A percentile compares a stretch with the other conserved stretches of the same genome.
Evolutionary conservation across 441 rosid genomes (phyloP).

Genomic region (Populus hybrid): DNA sequence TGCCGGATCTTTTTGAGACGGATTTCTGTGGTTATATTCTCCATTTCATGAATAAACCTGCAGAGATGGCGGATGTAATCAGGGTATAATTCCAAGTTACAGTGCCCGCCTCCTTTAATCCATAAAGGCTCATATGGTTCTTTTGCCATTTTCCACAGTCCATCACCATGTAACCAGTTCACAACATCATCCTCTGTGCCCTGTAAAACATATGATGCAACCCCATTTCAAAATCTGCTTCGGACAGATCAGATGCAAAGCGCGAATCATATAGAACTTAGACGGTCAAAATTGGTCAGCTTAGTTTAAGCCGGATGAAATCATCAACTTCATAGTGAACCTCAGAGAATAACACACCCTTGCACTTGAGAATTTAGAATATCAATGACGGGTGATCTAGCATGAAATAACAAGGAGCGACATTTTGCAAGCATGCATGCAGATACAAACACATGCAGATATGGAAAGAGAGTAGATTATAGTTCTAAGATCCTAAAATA

Average conservation of each 20-base stretch:
- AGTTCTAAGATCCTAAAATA: too few species aligned
- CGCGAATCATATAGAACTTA: neutral
- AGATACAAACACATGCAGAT: too few species aligned
- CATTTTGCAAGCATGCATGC: too few species aligned
- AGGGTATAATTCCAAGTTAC: slow-evolving; percentile 93
- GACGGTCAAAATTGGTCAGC: neutral
- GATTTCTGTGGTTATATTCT: slow-evolving; percentile 59
- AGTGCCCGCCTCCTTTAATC: slow-evolving; percentile 99
- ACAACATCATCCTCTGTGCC: slow-evolving; percentile 97
- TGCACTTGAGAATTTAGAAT: neutral
- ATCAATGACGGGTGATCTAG: neutral
- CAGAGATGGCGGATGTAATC: slow-evolving; percentile 84
- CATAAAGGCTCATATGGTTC: slow-evolving; percentile 92
- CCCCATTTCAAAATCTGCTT: neutral
- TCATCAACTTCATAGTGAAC: neutral
- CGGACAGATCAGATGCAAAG: neutral
- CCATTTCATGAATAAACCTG: slow-evolving; percentile 86
- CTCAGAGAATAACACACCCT: neutral
- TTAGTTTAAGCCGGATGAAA: too few species aligned
- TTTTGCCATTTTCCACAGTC: slow-evolving; percentile 82
- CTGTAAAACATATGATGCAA: slow-evolving; percentile 35
- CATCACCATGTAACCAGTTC: slow-evolving; percentile 91
- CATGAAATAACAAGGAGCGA: too few species aligned
- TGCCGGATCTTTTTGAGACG: slow-evolving; percentile 73
- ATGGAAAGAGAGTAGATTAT: too few species aligned